Evolutionary conservation across 345 rosid species (phyloP).

Genomic region (Pugionium cornutum): DNA sequence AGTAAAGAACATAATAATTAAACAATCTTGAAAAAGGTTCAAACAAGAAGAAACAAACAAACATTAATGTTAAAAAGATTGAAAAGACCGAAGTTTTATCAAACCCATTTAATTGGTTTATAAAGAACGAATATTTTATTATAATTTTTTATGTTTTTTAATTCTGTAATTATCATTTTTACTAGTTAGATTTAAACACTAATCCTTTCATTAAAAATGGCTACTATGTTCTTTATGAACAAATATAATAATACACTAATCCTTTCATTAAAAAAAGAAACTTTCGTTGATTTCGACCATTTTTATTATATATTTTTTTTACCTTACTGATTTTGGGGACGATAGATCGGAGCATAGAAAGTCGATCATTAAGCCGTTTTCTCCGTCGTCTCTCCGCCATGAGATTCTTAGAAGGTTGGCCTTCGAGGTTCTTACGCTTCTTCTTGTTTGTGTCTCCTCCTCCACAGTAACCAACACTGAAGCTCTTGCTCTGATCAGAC

Average conservation of each 20-base stretch:
- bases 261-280: neutral
- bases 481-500: constrained; percentile 50
- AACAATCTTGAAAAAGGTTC: constrained; percentile 24
- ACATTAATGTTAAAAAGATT: constrained; percentile 7
- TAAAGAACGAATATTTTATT: constrained; percentile 14
- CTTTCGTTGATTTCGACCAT: constrained; percentile 25
- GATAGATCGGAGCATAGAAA: constrained; percentile 87
- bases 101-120: constrained; percentile 8
- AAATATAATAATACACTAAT: constrained; percentile 1
- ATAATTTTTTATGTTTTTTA: neutral
- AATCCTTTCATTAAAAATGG: neutral
- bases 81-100: constrained; percentile 18
- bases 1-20: constrained; percentile 30
- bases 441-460: constrained; percentile 42
- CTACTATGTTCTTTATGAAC: constrained; percentile 15
- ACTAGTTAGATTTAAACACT: neutral
- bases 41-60: constrained; percentile 39
- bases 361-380: constrained; percentile 77
- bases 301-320: constrained; percentile 11
- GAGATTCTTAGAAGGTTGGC: constrained; percentile 90
- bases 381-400: constrained; percentile 92
- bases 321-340: constrained; percentile 98
- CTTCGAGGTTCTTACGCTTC: constrained; percentile 63
- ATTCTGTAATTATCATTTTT: too few relatives aligned
- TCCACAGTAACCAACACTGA: constrained; percentile 46